These are phyloP conservation scores for Oleoguttula mirabilis DNA, from an alignment of 495 filamentous ascomycete genomes.

Conservation along the genomic window DNA sequence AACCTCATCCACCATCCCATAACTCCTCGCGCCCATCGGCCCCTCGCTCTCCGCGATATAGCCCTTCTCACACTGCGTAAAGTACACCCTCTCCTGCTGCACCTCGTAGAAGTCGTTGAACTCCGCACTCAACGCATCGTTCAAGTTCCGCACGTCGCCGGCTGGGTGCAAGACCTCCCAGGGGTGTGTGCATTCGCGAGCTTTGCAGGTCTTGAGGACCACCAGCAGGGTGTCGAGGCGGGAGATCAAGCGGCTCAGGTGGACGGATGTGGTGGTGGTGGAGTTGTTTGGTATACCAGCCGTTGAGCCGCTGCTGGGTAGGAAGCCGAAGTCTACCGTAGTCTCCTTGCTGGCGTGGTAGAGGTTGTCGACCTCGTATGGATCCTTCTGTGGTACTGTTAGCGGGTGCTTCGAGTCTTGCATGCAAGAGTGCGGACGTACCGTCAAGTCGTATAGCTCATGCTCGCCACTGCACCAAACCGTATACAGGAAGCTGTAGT, in stretches of 20 bases:
- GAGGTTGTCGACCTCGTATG: conserved; percentile 26
- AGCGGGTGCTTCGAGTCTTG: too few species aligned
- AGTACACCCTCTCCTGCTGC: conserved; percentile 39
- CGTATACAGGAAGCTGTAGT: conserved; percentile 23
- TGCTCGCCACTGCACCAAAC: conserved; percentile 26
- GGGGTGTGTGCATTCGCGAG: conserved; percentile 22
- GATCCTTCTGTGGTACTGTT: conserved; percentile 24
- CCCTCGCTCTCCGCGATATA: conserved; percentile 51
- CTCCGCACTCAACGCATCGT: conserved; percentile 34
- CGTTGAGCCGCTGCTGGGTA: neutral
- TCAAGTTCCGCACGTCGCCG: conserved; percentile 23
- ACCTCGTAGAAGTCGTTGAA: conserved; percentile 47
- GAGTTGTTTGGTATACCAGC: neutral
- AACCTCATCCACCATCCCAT: neutral
- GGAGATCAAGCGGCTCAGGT: conserved; percentile 15
- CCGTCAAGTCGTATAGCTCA: conserved; percentile 25
- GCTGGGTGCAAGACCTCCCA: conserved; percentile 25
- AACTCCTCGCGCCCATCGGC: conserved; percentile 22
- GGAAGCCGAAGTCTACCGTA: neutral
- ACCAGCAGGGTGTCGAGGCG: conserved; percentile 26
- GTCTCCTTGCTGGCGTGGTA: neutral
- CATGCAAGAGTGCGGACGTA: too few species aligned
- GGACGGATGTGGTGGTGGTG: neutral
- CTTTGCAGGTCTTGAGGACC: conserved; percentile 29
- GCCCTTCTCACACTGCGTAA: conserved; percentile 13